phyloP scores from a whole-genome alignment of 768 basidiomycete species.

The Termitomyces sp. region DNA sequence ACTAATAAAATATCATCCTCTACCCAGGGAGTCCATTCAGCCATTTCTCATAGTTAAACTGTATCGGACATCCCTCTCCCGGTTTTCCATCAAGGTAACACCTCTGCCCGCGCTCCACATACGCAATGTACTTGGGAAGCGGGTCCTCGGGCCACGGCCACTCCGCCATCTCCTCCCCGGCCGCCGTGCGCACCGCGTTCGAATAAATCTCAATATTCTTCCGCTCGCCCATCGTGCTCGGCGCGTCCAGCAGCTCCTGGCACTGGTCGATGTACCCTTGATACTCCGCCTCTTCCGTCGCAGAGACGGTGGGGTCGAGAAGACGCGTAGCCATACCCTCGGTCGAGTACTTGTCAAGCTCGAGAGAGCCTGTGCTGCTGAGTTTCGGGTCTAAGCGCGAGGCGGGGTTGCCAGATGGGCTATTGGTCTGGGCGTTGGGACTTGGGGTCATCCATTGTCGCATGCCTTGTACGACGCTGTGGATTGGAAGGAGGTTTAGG shows the following conservation, averaged over 20 bases:
- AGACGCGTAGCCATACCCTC: slow-evolving; percentile 54
- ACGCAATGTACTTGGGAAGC: slow-evolving; percentile 39
- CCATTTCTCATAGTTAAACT: slow-evolving; percentile 48
- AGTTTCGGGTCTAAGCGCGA: slow-evolving; percentile 33
- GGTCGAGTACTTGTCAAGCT: slow-evolving; percentile 46
- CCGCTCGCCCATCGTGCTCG: slow-evolving; percentile 47
- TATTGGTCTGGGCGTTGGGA: slow-evolving; percentile 37
- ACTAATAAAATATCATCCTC: not conserved
- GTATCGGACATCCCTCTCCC: slow-evolving; percentile 30
- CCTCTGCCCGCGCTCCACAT: slow-evolving; percentile 39
- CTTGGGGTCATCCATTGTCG: slow-evolving; percentile 72
- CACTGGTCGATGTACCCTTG: slow-evolving; percentile 79
- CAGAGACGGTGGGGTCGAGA: slow-evolving; percentile 60
- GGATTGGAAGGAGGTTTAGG: not conserved
- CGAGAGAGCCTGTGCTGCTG: slow-evolving; percentile 23
- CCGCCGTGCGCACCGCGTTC: slow-evolving; percentile 45
- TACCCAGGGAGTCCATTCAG: slow-evolving; percentile 8
- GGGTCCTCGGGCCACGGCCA: slow-evolving; percentile 35
- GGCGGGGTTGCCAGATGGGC: slow-evolving; percentile 30
- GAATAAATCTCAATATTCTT: slow-evolving; percentile 58
- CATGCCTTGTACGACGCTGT: slow-evolving; percentile 74
- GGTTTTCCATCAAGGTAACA: slow-evolving; percentile 31
- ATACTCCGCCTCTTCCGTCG: slow-evolving; percentile 68
- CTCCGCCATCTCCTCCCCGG: slow-evolving; percentile 30
- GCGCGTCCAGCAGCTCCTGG: slow-evolving; percentile 58